These are phyloP conservation scores for Pythium phragmitis DNA, from an alignment of 352 stramenopile genomes.

Conservation along the genomic window DNA sequence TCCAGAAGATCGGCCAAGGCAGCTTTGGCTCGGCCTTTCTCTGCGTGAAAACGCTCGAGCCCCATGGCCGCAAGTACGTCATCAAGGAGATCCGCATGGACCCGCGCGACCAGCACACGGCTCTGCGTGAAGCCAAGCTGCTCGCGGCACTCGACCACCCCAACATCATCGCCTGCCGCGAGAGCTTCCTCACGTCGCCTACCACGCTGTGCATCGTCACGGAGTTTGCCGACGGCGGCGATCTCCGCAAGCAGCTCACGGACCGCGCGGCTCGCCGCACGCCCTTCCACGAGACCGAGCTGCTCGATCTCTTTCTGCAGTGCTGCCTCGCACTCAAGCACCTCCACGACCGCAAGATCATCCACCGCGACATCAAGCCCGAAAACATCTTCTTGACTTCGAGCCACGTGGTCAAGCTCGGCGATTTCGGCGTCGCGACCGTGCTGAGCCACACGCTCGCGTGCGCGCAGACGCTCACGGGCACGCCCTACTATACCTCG, in stretches of 20 bases:
- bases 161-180: constrained; percentile 81
- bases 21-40: constrained; percentile 73
- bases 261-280: constrained; percentile 20
- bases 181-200: constrained; percentile 54
- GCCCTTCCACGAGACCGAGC: constrained; percentile 38
- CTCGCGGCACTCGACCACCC: constrained; percentile 73
- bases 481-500: constrained; percentile 92
- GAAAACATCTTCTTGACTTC: constrained; percentile 85
- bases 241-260: constrained; percentile 60
- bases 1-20: constrained; percentile 73
- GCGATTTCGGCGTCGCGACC: constrained; percentile 79
- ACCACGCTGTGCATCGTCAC: constrained; percentile 82
- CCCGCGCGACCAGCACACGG: constrained; percentile 54
- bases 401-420: constrained; percentile 64
- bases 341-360: constrained; percentile 80
- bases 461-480: constrained; percentile 69
- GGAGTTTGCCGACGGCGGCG: constrained; percentile 78
- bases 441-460: constrained; percentile 74
- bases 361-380: constrained; percentile 87
- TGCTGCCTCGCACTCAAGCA: constrained; percentile 79
- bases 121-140: constrained; percentile 65
- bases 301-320: constrained; percentile 66
- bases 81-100: constrained; percentile 80
- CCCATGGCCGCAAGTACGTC: constrained; percentile 47
- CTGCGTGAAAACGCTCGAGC: constrained; percentile 41